phyloP scores from a whole-genome alignment of 2,329 filamentous ascomycete genomes.

The Fusarium sp. region DNA sequence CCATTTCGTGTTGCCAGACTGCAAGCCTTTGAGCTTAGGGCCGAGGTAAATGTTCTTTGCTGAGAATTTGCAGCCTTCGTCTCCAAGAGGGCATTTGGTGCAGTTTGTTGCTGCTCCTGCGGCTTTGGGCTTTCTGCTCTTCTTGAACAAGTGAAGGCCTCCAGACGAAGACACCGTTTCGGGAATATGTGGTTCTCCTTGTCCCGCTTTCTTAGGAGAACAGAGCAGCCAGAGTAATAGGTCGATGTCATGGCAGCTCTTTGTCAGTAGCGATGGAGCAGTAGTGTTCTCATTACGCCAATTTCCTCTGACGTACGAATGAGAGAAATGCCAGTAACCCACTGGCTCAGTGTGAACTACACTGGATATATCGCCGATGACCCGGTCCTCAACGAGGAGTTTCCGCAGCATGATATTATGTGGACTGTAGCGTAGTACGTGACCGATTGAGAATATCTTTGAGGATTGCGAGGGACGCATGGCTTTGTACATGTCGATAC shows the following conservation, averaged over 20 bases:
- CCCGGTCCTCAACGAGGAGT: slow-evolving; percentile 78
- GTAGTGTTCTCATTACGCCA: slow-evolving; percentile 85
- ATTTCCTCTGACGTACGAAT: slow-evolving; percentile 92
- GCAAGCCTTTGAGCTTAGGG: slow-evolving; percentile 68
- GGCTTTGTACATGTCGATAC: slow-evolving; percentile 77
- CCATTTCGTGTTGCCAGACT: slow-evolving; percentile 77
- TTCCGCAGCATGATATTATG: slow-evolving; percentile 89
- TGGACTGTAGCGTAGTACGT: slow-evolving; percentile 92
- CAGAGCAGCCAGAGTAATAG: slow-evolving; percentile 91
- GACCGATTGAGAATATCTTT: slow-evolving; percentile 86
- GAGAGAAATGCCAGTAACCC: slow-evolving; percentile 95
- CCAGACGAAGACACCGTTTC: slow-evolving; percentile 81
- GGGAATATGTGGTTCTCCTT: slow-evolving; percentile 75
- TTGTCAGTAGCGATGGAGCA: slow-evolving; percentile 89
- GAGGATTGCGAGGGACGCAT: slow-evolving; percentile 54
- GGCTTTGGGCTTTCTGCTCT: slow-evolving; percentile 76
- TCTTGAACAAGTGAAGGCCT: slow-evolving; percentile 81
- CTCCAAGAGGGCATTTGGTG: slow-evolving; percentile 74
- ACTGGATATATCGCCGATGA: slow-evolving; percentile 86
- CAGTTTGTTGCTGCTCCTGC: slow-evolving; percentile 89
- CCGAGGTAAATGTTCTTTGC: slow-evolving; percentile 86
- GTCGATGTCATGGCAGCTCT: slow-evolving; percentile 97
- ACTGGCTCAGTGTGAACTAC: slow-evolving; percentile 94
- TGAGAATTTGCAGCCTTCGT: slow-evolving; percentile 84
- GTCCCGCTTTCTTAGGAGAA: slow-evolving; percentile 67